A percentile compares a stretch with the other conserved stretches of the same genome.
phyloP scores from a whole-genome alignment of 2,329 filamentous ascomycete species.

The Gnomoniopsis sp. region DNA sequence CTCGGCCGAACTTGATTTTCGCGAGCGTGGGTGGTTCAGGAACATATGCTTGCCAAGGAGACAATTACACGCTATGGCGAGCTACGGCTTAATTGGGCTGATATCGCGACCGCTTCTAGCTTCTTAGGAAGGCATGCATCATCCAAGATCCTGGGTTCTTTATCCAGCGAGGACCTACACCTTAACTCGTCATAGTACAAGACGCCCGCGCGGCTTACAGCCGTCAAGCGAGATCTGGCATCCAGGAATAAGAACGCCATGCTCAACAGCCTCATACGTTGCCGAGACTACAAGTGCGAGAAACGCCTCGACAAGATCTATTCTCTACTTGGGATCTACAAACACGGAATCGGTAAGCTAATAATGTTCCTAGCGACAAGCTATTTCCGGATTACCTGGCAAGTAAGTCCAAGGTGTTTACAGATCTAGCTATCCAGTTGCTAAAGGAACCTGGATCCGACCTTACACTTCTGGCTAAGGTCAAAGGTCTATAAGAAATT shows the following conservation, averaged over 20 bases:
- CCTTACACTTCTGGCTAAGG: too few relatives aligned
- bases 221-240: neutral
- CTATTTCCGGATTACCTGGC: neutral
- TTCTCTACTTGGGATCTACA: constrained; percentile 21
- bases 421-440: neutral
- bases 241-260: neutral
- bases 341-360: constrained; percentile 4
- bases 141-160: neutral
- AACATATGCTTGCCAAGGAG: neutral
- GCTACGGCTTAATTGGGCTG: neutral
- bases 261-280: neutral
- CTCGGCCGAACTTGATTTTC: neutral
- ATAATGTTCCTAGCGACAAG: neutral
- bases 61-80: neutral
- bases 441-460: too few relatives aligned
- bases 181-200: neutral
- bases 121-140: neutral
- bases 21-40: neutral
- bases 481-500: too few relatives aligned
- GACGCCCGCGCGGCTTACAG: neutral
- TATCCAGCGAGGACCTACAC: neutral
- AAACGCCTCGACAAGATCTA: constrained; percentile 13
- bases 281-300: neutral
- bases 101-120: neutral
- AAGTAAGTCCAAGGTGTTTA: neutral